Base-by-base conservation (phyloP, 495 filamentous ascomycete species). In the Cudoniella acicularis region DNA sequence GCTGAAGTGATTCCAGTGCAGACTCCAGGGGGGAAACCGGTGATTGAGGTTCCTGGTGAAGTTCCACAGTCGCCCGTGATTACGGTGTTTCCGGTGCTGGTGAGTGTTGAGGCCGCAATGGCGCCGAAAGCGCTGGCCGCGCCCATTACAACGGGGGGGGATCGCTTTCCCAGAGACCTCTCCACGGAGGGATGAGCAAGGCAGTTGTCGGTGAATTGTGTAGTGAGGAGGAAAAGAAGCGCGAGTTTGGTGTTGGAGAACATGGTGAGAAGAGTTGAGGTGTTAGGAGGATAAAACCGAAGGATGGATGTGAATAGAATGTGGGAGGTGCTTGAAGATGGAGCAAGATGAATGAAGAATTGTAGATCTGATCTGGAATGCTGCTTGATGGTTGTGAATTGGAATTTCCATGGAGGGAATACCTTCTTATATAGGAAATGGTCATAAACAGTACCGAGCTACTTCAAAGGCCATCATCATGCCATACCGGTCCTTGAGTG, bases 51-150 rank as follows among this genome's bases (percentile, higher is more conserved):
- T 1, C 62, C 62, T 13, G 52, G 40, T 6, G 50, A 61, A 0
- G 58, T 61, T 18, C 62, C 62, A 20, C 36, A 30, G 49, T 61
- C 24, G 40, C 53, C 57, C 22, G 36, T 54, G 53, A 64, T 49
- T 21, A 24, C 17, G 21, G 47, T 57, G 40, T 43, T 23, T 18
- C 60, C 60, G 16, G 54, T 47, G 42, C 22, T 52, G n/a, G 54
- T 57, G 11, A 62, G 42, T 10, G 52, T 50, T n/a, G 45, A 42
- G 17, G 36, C 24, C 8, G 52, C 52, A 43, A 61, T 47, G 10
- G 59, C 52, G 22, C 45, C 59, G 22, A 49, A 61, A 16, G 43
- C 22, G 6, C 13, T 21, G 2, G 59, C 59, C 6, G 43, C 45
- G 9, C 59, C 59, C 52, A 61, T 53, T 6, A 47, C 13, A 47